Percentiles rank a stretch among this genome's conserved stretches.
Evolutionary conservation across 495 filamentous ascomycete species (phyloP).

Genomic region (Tuber borchii): DNA sequence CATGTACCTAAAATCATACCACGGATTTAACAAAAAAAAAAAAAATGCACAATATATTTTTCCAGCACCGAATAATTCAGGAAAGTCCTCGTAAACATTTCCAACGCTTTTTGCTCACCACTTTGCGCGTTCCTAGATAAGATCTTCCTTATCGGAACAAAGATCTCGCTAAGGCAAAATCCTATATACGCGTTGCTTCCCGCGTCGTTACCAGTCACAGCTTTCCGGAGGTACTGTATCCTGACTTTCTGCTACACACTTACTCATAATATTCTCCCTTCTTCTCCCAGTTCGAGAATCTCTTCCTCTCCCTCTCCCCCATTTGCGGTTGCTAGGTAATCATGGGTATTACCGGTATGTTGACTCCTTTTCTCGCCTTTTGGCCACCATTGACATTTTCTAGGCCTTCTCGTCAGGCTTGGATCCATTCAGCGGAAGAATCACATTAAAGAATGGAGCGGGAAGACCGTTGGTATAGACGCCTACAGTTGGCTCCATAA

Average conservation of each 20-base stretch:
- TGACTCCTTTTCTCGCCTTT: background rate
- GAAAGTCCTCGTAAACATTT: background rate
- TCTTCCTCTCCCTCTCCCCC: background rate
- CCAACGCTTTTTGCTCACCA: background rate
- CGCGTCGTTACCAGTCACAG: background rate
- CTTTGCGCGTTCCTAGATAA: background rate
- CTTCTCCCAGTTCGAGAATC: background rate
- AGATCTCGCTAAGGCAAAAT: background rate
- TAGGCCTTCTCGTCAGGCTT: conserved; percentile 82
- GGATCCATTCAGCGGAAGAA: conserved; percentile 91
- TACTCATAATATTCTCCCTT: background rate
- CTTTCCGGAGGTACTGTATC: background rate
- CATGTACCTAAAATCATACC: no score
- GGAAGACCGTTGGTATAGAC: conserved; percentile 86
- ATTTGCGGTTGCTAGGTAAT: background rate
- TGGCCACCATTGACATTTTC: background rate
- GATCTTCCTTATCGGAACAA: background rate
- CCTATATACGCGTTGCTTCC: background rate
- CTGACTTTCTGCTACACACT: background rate
- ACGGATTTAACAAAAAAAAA: no score
- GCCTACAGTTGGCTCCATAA: conserved; percentile 98
- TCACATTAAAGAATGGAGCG: conserved; percentile 77
- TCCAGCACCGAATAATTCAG: background rate
- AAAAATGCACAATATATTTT: background rate
- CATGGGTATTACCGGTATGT: conserved; percentile 6